Percentiles rank a stretch among this genome's conserved stretches.
These are phyloP conservation scores for Entomophthora muscae DNA, from an alignment of 371 early-diverging fungal genomes.

Conservation along the genomic window DNA sequence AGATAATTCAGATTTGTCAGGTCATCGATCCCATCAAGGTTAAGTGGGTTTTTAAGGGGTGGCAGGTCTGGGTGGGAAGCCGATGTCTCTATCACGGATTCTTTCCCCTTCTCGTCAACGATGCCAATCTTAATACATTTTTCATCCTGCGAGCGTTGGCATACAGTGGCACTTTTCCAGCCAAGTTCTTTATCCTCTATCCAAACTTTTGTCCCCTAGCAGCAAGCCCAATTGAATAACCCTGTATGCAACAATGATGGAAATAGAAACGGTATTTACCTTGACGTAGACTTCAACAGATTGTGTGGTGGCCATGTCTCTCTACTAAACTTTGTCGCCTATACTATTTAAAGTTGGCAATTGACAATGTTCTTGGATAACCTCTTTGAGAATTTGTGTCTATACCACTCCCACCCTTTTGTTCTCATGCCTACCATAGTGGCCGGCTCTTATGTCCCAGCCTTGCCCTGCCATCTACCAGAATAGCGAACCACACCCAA, in stretches of 20 bases:
- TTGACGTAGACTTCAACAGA: neutral
- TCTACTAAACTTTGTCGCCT: too few relatives aligned
- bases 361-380: too few relatives aligned
- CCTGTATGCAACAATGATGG: neutral
- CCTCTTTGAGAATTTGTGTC: too few relatives aligned
- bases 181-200: constrained; percentile 5
- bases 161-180: constrained; percentile 6
- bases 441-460: too few relatives aligned
- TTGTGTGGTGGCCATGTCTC: neutral
- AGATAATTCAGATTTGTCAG: constrained; percentile 77
- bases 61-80: constrained; percentile 41
- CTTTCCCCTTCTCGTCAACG: constrained; percentile 38
- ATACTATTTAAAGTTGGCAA: too few relatives aligned
- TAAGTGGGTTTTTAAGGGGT: constrained; percentile 79
- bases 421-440: too few relatives aligned
- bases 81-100: constrained; percentile 10
- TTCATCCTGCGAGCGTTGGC: constrained; percentile 4
- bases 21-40: constrained; percentile 78
- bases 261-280: neutral
- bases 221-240: neutral
- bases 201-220: constrained; percentile 7
- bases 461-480: too few relatives aligned
- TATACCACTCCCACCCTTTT: too few relatives aligned
- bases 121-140: constrained; percentile 37
- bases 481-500: too few relatives aligned